Evolutionary conservation across 1,139 yeast species (phyloP).

Genomic region (Yamadazyma diospyri): DNA sequence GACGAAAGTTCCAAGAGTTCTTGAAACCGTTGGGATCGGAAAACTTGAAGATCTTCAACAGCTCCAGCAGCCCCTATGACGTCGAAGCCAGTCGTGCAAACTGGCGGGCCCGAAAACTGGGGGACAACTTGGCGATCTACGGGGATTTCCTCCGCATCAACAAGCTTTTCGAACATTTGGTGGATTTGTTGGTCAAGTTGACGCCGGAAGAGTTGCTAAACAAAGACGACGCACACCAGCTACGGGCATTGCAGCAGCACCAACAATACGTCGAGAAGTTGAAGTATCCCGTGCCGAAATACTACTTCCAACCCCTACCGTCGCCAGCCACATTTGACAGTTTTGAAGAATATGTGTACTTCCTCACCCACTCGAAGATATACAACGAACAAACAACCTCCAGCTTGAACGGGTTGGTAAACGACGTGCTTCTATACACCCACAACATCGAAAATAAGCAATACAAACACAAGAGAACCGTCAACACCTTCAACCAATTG

Average conservation of each 20-base stretch:
- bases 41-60: conserved; percentile 30
- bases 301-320: conserved; percentile 32
- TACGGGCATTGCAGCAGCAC: conserved; percentile 7
- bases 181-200: conserved; percentile 27
- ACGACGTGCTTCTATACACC: conserved; percentile 38
- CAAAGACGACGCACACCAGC: conserved; percentile 1
- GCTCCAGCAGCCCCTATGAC: conserved; percentile 22
- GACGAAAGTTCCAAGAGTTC: conserved; percentile 31
- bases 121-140: conserved; percentile 18
- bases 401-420: conserved; percentile 37
- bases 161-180: conserved; percentile 27
- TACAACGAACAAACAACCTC: conserved; percentile 31
- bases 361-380: conserved; percentile 32
- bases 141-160: conserved; percentile 27
- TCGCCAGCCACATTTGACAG: conserved; percentile 26
- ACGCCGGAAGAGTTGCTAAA: conserved; percentile 26
- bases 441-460: conserved; percentile 32
- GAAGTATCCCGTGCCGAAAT: conserved; percentile 18
- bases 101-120: conserved; percentile 22
- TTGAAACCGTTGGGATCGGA: conserved; percentile 34
- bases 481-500: conserved; percentile 38
- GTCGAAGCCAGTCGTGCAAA: conserved; percentile 20
- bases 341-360: conserved; percentile 37
- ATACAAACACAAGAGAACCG: conserved; percentile 30
- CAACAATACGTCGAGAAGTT: conserved; percentile 2